phyloP scores from a whole-genome alignment of 2,329 filamentous ascomycete species.

The Aspergillus arachidicola region DNA sequence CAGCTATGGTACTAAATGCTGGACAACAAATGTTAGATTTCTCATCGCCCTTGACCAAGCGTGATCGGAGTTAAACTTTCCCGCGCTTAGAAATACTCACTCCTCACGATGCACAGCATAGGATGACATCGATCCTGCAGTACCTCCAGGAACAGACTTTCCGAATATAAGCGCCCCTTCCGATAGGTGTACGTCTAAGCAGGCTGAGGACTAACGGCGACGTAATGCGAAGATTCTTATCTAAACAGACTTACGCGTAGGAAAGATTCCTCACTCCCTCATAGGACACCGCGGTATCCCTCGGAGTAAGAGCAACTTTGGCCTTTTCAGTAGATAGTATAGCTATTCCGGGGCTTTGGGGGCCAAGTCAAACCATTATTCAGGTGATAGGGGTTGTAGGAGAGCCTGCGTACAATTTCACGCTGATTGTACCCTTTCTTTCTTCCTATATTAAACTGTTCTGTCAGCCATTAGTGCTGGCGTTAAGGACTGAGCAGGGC shows the following conservation, averaged over 20 bases:
- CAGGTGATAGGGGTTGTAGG: background rate
- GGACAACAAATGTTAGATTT: background rate
- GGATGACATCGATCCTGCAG: background rate
- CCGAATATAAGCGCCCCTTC: background rate
- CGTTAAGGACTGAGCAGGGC: no score
- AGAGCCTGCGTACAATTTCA: background rate
- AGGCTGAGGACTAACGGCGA: background rate
- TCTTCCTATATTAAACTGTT: background rate
- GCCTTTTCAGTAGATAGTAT: background rate
- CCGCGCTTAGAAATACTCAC: background rate
- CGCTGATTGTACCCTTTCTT: background rate
- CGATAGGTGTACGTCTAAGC: no score
- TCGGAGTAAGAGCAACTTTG: background rate
- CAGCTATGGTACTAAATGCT: conserved; percentile 9
- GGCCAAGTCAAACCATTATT: background rate
- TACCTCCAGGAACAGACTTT: background rate
- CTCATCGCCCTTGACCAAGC: background rate
- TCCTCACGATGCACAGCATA: background rate
- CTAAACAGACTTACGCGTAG: background rate
- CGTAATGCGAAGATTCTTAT: background rate
- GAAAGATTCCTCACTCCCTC: background rate
- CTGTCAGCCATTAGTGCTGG: background rate
- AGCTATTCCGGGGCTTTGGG: background rate
- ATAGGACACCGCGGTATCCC: background rate
- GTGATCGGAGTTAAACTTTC: background rate